phyloP scores from a whole-genome alignment of 345 rosid genomes.

The Sonneratia caseolaris region DNA sequence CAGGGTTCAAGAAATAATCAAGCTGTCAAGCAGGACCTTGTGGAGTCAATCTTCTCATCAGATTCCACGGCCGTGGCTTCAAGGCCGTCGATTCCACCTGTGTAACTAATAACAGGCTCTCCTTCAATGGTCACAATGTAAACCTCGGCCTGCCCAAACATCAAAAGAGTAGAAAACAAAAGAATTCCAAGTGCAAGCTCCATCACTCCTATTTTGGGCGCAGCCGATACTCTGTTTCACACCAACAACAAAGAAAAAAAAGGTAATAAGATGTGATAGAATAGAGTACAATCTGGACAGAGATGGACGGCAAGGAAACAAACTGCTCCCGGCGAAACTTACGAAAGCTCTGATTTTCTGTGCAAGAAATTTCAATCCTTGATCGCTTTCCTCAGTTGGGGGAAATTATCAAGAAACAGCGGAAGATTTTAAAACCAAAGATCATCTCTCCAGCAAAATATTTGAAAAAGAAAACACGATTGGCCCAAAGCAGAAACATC shows the following conservation, averaged over 20 bases:
- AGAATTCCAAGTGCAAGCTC: slow-evolving; percentile 21
- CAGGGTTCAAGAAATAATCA: not conserved
- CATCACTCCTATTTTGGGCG: slow-evolving; percentile 20
- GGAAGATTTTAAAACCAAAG: not conserved
- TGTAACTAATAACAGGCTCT: slow-evolving; percentile 81
- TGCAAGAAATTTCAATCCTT: too few species aligned
- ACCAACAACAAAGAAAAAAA: slow-evolving; percentile 7
- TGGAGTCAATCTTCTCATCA: slow-evolving; percentile 70
- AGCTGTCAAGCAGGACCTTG: slow-evolving; percentile 37
- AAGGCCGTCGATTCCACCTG: slow-evolving; percentile 79
- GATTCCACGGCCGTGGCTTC: slow-evolving; percentile 86
- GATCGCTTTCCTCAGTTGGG: too few species aligned
- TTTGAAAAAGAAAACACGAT: not conserved
- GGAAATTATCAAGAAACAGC: too few species aligned
- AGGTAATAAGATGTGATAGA: not conserved
- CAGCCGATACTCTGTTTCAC: slow-evolving; percentile 32
- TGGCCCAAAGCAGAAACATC: not conserved
- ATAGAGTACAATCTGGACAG: not conserved
- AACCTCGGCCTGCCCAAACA: slow-evolving; percentile 46
- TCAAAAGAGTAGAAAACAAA: slow-evolving; percentile 26
- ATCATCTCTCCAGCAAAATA: not conserved
- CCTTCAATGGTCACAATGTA: slow-evolving; percentile 82
- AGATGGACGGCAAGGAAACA: not conserved
- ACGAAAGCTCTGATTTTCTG: not conserved
- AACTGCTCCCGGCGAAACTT: not conserved